Evolutionary conservation across 805 yeast species (phyloP), one percentile per base, ranked within the genome.

Genomic region (Grigorovia jiainica): DNA sequence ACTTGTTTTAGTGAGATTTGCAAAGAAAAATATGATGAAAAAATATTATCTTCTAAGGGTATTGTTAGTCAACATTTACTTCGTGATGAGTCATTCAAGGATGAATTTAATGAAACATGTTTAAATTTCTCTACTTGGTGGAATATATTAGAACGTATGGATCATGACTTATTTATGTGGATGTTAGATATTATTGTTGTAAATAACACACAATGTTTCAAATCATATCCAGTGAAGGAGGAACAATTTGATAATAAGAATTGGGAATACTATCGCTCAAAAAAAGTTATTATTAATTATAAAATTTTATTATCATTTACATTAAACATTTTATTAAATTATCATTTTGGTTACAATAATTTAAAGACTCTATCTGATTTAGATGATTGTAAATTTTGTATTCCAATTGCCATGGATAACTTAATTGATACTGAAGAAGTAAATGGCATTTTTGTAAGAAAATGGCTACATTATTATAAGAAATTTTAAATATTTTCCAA

Each of bases 281-380:
- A 64, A 52, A 47, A 65, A 49, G 58, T 59, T 47, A 46, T 54
- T 44, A 41, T 61, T 54, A 66, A 67, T 43, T 69, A 72, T 51
- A 71, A 68, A 47, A 50, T 67, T 2, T 47, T 68, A 17, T 56
- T 65, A 21, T 60, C 76, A 0, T 52, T 71, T 16, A 48, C 66
- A 5, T 41, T 71, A 29, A 66, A 68, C 19, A 57, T 74, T 4
- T 49, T 73, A 23, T 56, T 69, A 34, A 70, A 74, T 46, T 68
- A 72, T 52, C 79, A 75, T 54, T 73, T 68, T 55, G 79, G 79
- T 1, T 75, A 66, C 46, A 57, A 55, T 36, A 63, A 61, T 42
- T 47, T 67, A 41, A 53, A 54, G 16, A 52, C 55, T 8, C 47
- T 68, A 29, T 53, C 54, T 4, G 48, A 43, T 19, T 43, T 55